Conservation (phyloP, 352 stramenopile species). For the Phytopythium delawarense region DNA sequence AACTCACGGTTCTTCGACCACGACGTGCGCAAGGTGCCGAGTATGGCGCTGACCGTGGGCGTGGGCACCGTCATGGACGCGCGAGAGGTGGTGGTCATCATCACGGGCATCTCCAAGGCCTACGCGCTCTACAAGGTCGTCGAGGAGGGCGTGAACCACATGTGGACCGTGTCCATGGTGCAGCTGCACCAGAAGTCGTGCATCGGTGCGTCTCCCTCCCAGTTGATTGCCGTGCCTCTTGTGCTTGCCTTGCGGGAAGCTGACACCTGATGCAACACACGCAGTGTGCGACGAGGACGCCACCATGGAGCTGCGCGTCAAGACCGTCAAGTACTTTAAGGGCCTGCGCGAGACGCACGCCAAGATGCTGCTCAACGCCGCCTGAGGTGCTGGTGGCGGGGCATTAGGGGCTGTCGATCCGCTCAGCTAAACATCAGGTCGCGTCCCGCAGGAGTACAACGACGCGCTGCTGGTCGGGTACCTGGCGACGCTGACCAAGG, state of each 20-base stretch:
- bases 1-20: conserved; percentile 88
- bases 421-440: too few relatives aligned
- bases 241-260: too few relatives aligned
- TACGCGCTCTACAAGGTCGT: conserved; percentile 89
- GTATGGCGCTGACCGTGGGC: conserved; percentile 87
- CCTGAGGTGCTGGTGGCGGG: neutral
- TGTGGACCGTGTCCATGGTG: conserved; percentile 89
- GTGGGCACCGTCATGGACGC: conserved; percentile 88
- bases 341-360: conserved; percentile 52
- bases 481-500: conserved; percentile 82
- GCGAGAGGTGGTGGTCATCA: conserved; percentile 86
- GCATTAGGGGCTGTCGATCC: too few relatives aligned
- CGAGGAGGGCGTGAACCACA: conserved; percentile 88
- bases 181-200: conserved; percentile 79
- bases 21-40: conserved; percentile 81
- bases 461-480: conserved; percentile 81
- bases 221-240: too few relatives aligned
- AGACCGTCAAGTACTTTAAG: conserved; percentile 92
- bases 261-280: neutral
- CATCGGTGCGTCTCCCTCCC: conserved; percentile 39
- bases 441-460: conserved; percentile 63
- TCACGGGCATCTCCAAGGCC: conserved; percentile 81
- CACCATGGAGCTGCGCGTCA: conserved; percentile 85
- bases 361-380: conserved; percentile 27
- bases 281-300: conserved; percentile 87